Evolutionary conservation across 2,329 filamentous ascomycete species (phyloP).

Genomic region (Cordyceps fumosorosea): DNA sequence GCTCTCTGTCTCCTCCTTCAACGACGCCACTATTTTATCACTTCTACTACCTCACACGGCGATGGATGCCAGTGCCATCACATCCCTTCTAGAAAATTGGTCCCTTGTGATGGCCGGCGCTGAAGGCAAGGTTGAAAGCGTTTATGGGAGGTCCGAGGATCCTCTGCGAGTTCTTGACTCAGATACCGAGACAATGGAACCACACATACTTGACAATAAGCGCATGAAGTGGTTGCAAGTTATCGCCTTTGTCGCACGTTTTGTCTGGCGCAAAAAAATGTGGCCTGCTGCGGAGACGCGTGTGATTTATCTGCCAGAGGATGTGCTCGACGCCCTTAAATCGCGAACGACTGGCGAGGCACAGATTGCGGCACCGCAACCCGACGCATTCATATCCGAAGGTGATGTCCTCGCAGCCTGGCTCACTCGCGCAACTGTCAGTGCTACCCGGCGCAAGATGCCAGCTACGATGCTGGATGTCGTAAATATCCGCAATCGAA

Average conservation of each 20-base stretch:
- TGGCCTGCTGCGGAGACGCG: neutral
- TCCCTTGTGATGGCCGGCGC: slow-evolving; percentile 34
- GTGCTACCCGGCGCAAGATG: neutral
- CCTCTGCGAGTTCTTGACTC: neutral
- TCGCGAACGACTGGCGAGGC: neutral
- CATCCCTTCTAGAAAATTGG: slow-evolving; percentile 38
- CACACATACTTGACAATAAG: neutral
- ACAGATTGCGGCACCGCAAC: neutral
- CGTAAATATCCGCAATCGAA: neutral
- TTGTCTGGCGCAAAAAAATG: neutral
- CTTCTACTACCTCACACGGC: slow-evolving; percentile 39
- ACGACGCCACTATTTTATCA: slow-evolving; percentile 39
- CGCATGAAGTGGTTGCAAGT: slow-evolving; percentile 1
- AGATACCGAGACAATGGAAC: neutral
- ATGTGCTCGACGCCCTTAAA: neutral
- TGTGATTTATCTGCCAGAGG: neutral
- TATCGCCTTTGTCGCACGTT: neutral
- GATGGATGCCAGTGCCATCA: slow-evolving; percentile 37
- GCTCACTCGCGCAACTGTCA: neutral
- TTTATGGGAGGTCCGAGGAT: slow-evolving; percentile 17
- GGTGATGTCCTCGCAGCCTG: slow-evolving; percentile 4
- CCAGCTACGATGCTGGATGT: neutral
- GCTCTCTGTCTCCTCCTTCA: slow-evolving; percentile 40
- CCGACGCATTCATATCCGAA: neutral
- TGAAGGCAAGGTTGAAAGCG: slow-evolving; percentile 30